Conservation (phyloP, 2,329 filamentous ascomycete species). For the Diaporthe australafricana region DNA sequence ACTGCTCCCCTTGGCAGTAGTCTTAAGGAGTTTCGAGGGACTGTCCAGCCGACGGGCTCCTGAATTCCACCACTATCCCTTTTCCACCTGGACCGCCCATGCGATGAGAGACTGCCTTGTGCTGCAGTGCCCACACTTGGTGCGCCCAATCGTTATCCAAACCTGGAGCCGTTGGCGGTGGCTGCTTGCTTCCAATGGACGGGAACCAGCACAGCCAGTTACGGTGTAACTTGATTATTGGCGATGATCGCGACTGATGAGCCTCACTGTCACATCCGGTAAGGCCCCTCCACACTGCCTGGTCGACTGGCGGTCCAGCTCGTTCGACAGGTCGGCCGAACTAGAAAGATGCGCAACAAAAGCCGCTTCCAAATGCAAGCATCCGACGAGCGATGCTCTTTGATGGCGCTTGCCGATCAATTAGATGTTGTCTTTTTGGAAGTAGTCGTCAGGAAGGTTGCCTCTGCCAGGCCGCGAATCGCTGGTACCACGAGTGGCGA, state of each 20-base stretch:
- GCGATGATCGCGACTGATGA: slow-evolving; percentile 12
- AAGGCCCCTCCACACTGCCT: background rate
- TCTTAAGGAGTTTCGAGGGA: background rate
- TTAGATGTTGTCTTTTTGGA: background rate
- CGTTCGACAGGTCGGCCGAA: background rate
- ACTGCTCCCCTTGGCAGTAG: background rate
- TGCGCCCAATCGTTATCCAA: background rate
- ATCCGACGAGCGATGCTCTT: background rate
- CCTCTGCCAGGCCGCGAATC: slow-evolving; percentile 5
- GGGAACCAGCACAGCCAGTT: slow-evolving; percentile 13
- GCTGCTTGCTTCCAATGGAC: slow-evolving; percentile 12
- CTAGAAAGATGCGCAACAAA: background rate
- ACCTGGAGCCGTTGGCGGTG: background rate
- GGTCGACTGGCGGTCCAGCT: background rate
- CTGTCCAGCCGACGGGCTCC: background rate
- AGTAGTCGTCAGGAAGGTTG: background rate
- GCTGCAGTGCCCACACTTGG: background rate
- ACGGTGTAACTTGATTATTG: slow-evolving; percentile 8
- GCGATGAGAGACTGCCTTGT: slow-evolving; percentile 4
- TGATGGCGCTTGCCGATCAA: background rate
- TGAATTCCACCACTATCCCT: slow-evolving; percentile 1
- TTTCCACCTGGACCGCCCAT: background rate
- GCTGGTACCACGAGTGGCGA: slow-evolving; percentile 19
- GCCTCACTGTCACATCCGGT: slow-evolving; percentile 3
- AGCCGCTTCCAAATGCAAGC: background rate